A percentile compares a stretch with the other conserved stretches of the same genome.
These are phyloP conservation scores for Fusarium chlamydosporum DNA, from an alignment of 2,329 filamentous ascomycete genomes.

Conservation along the genomic window DNA sequence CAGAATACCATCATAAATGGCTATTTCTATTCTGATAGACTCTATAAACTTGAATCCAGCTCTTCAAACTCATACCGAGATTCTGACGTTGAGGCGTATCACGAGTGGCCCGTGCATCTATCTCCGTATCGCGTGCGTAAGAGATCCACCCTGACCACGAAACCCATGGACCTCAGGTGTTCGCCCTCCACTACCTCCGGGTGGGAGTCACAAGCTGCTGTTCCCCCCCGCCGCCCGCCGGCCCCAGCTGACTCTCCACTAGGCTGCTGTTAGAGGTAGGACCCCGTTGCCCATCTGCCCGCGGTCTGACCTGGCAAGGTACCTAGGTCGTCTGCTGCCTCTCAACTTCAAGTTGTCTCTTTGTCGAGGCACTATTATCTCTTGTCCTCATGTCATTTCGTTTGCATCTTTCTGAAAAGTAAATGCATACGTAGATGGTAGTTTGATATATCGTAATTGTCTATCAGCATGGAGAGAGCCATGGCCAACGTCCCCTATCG, in stretches of 20 bases:
- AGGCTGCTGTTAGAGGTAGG: constrained; percentile 15
- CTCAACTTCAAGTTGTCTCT: constrained; percentile 30
- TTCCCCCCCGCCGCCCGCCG: constrained; percentile 29
- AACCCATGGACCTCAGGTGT: constrained; percentile 22
- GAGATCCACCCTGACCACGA: constrained; percentile 26
- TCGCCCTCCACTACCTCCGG: constrained; percentile 10
- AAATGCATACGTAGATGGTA: constrained; percentile 29
- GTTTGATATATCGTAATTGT: constrained; percentile 15
- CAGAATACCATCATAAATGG: not conserved
- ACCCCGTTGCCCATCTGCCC: constrained; percentile 24
- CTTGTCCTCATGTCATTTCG: not conserved
- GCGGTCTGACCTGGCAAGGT: not conserved
- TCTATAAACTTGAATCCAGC: constrained; percentile 1
- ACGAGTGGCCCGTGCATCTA: constrained; percentile 33
- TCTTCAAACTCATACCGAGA: constrained; percentile 12
- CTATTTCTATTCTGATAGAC: not conserved
- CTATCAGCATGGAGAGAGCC: constrained; percentile 53
- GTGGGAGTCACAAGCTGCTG: constrained; percentile 41
- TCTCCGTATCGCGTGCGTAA: constrained; percentile 26
- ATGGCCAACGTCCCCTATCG: constrained; percentile 75
- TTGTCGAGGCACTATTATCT: constrained; percentile 14
- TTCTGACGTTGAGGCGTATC: constrained; percentile 24
- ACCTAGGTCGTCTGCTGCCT: constrained; percentile 24
- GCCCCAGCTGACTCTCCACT: constrained; percentile 45
- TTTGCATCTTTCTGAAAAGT: not conserved